Evolutionary conservation across 208 protist genomes (phyloP), one percentile per base, ranked within the genome.

Genomic region (Wallacemonas sp.): DNA sequence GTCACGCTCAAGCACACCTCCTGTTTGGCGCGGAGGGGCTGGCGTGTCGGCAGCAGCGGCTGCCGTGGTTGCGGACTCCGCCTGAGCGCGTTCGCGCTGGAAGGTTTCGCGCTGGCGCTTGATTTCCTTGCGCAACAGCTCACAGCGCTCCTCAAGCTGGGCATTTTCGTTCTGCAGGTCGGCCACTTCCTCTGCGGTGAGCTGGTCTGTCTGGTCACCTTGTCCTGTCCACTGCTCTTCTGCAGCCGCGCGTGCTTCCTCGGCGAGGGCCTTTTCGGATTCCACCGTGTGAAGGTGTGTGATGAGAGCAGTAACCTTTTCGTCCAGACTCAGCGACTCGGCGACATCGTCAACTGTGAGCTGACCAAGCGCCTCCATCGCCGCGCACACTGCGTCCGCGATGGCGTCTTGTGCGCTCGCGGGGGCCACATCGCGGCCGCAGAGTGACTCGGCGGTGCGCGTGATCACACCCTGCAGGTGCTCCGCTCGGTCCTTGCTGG

Each of bases 131-230:
- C 87, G 68, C 22, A 95, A 68, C 33, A 93, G 63, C 25, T 93
- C 81, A 65, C 90, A 95, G 33, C 87, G 88, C 61, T 89, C 79
- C 65, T 91, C 83, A n/a, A 95, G 70, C 16, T 91, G 72, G 7
- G 7, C 39, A 64, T 86, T 91, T 33, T 81, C 76, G 11, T 59
- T 12, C 57, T 82, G 63, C 44, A 87, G 36, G 20, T 70, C 61
- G 1, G 25, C 14, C 10, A 65, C 38, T 3, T 54, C 62, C n/a
- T 83, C 74, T 16, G 55, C 42, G 5, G 33, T 36, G 11, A 39
- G 5, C 23, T 59, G 46, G 8, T 10, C 26, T 18, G 46, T 36
- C 7, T 61, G 3, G 14, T 41, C 7, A 23, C 44, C 20, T 16
- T 45, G 20, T n/a, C 14, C 46, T 45, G 3, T 8, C 8, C 18